Conservation (phyloP, 257 asterid species). For the Paulownia fortunei region DNA sequence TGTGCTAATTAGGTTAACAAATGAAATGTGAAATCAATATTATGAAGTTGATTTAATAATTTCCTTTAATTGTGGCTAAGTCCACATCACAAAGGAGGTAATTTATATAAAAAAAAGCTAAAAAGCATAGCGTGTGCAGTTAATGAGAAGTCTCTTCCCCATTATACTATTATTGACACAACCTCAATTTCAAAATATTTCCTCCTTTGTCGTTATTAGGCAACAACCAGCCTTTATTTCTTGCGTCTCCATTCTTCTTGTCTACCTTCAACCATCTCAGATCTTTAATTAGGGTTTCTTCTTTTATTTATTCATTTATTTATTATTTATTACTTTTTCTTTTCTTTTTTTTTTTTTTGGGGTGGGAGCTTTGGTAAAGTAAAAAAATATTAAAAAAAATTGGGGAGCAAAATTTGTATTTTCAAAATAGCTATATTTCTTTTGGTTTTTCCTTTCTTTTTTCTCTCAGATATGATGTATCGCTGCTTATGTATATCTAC, state of each 20-base stretch:
- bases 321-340: no score
- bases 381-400: no score
- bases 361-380: no score
- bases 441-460: neutral
- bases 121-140: neutral
- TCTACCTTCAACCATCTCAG: neutral
- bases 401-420: no score
- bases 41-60: neutral
- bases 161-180: neutral
- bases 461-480: no score
- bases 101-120: neutral
- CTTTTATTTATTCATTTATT: no score
- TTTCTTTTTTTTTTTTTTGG: no score
- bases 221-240: neutral
- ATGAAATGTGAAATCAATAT: neutral
- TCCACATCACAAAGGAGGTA: neutral
- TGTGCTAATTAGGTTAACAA: neutral
- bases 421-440: neutral
- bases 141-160: slow-evolving; percentile 7
- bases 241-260: neutral
- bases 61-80: neutral
- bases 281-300: neutral
- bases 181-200: no score
- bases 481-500: no score
- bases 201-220: slow-evolving; percentile 45